Evolutionary conservation across 495 filamentous ascomycete species (phyloP), one percentile per base, ranked within the genome.

Genomic region (Xylaria nigripes): DNA sequence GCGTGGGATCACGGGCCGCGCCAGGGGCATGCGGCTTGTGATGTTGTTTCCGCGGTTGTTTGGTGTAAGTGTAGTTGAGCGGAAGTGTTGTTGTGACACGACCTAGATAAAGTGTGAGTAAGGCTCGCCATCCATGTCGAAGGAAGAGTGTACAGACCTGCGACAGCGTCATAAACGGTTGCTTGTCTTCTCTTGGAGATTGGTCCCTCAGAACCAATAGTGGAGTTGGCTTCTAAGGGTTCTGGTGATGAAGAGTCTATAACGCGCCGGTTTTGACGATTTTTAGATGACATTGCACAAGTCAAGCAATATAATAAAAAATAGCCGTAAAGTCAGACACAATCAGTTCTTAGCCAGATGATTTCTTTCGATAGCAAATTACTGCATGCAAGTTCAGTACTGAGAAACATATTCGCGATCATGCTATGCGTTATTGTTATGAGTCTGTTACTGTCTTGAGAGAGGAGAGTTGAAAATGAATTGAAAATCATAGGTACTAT

Each of bases 131-230:
- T 22, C 1, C 24, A 51, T 34, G 19, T 23, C 21, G 24, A 34
- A n/a, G 15, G 15, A 42, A 12, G 19, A 32, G 16, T 36, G 12
- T 16, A 50, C 48, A 29, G 54, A 88, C 89, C 87, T 54, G 87
- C 89, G 42, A 90, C 81, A 30, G 85, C 86, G 71, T 95, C 88
- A 66, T 90, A 94, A 27, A 94, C 69, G 42, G 74, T 89, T 18
- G 76, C 73, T 27, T 66, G 60, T 46, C 76, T 24, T 48, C 32
- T 54, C 32, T 8, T 55, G 18, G 9, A 19, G 8, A 24, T 24
- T 13, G 44, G 34, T 30, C 16, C 24, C 2, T 27, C 40, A 22
- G 15, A 15, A 18, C 18, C 12, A 2, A 9, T 30, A 29, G 18
- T n/a, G 4, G 42, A 32, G 12, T 56, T 52, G 15, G 43, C 52